Percentiles rank a stretch among this genome's conserved stretches.
Evolutionary conservation across 2,329 filamentous ascomycete genomes (phyloP).

Genomic region (Fusarium foetens): DNA sequence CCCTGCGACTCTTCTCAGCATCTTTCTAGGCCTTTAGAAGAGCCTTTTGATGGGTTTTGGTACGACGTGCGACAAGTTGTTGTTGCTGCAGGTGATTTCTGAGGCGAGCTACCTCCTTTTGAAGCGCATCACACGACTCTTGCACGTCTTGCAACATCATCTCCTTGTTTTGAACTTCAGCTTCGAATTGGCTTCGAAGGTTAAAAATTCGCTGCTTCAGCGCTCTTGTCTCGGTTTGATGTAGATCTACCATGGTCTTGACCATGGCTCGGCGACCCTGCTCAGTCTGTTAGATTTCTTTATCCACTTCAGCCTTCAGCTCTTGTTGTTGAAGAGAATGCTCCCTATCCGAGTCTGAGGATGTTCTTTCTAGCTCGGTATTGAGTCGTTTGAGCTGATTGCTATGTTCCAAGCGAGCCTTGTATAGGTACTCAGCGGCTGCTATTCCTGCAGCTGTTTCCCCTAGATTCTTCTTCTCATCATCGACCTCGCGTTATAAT

Average conservation of each 20-base stretch:
- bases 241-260: neutral
- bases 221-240: neutral
- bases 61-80: neutral
- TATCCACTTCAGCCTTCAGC: neutral
- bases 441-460: constrained; percentile 5
- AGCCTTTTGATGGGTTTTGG: neutral
- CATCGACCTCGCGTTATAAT: constrained; percentile 7
- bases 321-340: neutral
- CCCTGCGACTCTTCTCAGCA: neutral
- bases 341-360: accelerated
- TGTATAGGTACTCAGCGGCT: neutral
- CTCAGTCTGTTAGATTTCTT: neutral
- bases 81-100: neutral
- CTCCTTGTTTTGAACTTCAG: neutral
- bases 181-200: neutral
- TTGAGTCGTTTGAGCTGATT: neutral
- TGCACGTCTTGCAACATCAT: neutral
- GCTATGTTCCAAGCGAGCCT: neutral
- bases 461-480: neutral
- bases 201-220: neutral
- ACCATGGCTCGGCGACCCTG: neutral
- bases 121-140: neutral
- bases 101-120: neutral
- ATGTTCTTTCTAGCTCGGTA: neutral
- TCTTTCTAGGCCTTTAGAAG: neutral